A percentile compares a stretch with the other conserved stretches of the same genome.
These are phyloP conservation scores for Aspergillus aculeatinus DNA, from an alignment of 2,329 filamentous ascomycete genomes.

Conservation along the genomic window DNA sequence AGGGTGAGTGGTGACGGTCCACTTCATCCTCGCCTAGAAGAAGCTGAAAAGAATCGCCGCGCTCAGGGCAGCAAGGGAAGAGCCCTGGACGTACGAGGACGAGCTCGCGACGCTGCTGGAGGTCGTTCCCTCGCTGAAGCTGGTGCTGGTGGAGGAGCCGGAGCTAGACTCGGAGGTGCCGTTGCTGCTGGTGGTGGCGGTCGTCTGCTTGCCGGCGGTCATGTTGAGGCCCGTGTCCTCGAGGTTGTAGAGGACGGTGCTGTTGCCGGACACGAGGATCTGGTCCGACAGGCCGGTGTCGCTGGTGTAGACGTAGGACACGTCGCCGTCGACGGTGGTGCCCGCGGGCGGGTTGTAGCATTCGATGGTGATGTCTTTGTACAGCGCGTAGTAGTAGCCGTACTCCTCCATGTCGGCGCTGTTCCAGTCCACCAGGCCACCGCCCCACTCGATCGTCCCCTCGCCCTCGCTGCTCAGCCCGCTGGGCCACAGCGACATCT, in stretches of 20 bases:
- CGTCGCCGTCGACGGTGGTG: neutral
- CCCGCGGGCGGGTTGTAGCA: constrained; percentile 1
- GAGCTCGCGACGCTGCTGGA: neutral
- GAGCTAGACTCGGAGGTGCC: neutral
- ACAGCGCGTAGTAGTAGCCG: constrained; percentile 7
- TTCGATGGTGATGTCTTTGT: constrained; percentile 5
- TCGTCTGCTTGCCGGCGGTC: neutral
- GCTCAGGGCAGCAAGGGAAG: neutral
- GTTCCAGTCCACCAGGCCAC: constrained; percentile 3
- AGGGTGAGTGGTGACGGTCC: neutral
- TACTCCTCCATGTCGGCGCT: constrained; percentile 3
- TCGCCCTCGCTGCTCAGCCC: neutral
- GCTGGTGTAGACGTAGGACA: constrained; percentile 3
- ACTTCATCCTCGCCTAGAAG: neutral
- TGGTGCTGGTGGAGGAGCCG: neutral
- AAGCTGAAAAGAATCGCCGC: neutral
- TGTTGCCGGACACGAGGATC: constrained; percentile 1
- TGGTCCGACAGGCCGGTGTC: constrained; percentile 3
- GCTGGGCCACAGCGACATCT: constrained; percentile 6
- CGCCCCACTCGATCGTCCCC: constrained; percentile 6
- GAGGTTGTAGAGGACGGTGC: constrained; percentile 4
- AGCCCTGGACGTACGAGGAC: neutral
- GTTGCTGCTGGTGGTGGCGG: neutral
- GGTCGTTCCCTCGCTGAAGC: neutral
- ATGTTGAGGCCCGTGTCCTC: constrained; percentile 6